Evolutionary conservation across 257 asterid species (phyloP), one percentile per base, ranked within the genome.

Genomic region (Cordia subcordata): DNA sequence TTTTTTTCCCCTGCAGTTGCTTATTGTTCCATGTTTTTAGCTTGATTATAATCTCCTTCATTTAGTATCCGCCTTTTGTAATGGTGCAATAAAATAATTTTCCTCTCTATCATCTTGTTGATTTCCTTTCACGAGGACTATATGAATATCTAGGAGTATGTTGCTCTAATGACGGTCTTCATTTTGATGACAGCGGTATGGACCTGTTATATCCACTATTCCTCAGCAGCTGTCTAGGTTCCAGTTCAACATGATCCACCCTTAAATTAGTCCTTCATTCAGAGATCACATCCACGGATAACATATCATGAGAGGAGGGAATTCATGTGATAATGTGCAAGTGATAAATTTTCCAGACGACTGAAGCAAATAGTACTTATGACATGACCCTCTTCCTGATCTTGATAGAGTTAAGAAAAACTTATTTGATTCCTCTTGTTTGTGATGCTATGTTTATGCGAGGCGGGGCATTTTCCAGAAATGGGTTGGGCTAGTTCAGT

Each of bases 181-280:
- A 20, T 13, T 64, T 66, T 33, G 58, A 22, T 68, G 33, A 33
- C 99, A 93, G 99, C 80, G 97, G 75, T 93, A 86, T 40, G 99
- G 99, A 61, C 96, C 97, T 60, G 99, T 93, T 67, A 89, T 93
- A 79, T 89, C 99, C 53, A 85, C 97, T 55, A 89, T 89, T 53
- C 99, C 97, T 0, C 97, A 89, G 80, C 99, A 93, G 88, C 85
- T 93, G 65, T 93, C 99, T 37, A 83, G 97, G 68, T 87, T 93
- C 75, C 97, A 84, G 75, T 93, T 83, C 91, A 86, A 89, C 92
- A 93, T 86, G 97, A 85, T 93, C 80, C 85, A 93, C 57, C 82
- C 77, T 16, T 86, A 79, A 70, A 69, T 60, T 44, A 20, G 33
- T 42, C 56, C 13, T 37, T 58, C 62, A 64, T 17, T 57, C 58